phyloP scores from a whole-genome alignment of 768 basidiomycete species.

The Amanita pseudoporphyria region DNA sequence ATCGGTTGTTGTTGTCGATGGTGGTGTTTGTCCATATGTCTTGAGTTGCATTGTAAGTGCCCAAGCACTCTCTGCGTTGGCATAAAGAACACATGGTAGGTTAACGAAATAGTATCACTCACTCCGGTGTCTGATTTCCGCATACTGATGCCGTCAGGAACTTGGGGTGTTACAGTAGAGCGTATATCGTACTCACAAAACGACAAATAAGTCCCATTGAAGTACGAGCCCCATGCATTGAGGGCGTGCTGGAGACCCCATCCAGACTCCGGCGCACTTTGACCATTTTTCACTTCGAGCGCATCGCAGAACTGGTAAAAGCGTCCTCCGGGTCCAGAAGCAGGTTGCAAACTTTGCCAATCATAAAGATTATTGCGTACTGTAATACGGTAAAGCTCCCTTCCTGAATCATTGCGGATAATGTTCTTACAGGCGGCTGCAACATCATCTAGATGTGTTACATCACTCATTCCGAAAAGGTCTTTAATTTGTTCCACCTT shows the following conservation, averaged over 20 bases:
- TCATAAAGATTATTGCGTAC: slow-evolving; percentile 55
- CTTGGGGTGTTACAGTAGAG: neutral
- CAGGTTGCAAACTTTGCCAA: slow-evolving; percentile 56
- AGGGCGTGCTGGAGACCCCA: slow-evolving; percentile 59
- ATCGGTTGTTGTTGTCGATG: slow-evolving; percentile 46
- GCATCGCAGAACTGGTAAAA: slow-evolving; percentile 64
- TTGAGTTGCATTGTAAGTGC: slow-evolving; percentile 29
- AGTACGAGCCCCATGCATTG: slow-evolving; percentile 50
- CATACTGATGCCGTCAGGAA: slow-evolving; percentile 35
- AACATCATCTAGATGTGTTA: slow-evolving; percentile 59
- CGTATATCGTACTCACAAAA: slow-evolving; percentile 26
- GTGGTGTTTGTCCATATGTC: slow-evolving; percentile 43
- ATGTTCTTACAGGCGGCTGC: slow-evolving; percentile 40
- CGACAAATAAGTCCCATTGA: slow-evolving; percentile 38
- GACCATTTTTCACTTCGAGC: slow-evolving; percentile 51
- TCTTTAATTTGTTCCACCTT: slow-evolving; percentile 48
- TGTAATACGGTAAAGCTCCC: slow-evolving; percentile 26
- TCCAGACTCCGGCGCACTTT: slow-evolving; percentile 37
- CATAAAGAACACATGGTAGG: neutral
- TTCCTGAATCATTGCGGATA: slow-evolving; percentile 25
- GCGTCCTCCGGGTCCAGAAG: slow-evolving; percentile 29
- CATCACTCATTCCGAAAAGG: slow-evolving; percentile 43
- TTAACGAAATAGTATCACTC: slow-evolving; percentile 13
- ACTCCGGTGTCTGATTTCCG: slow-evolving; percentile 36
- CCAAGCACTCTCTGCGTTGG: slow-evolving; percentile 28